Evolutionary conservation across 306 rosid genomes (phyloP).

Genomic region (Fagus crenata): DNA sequence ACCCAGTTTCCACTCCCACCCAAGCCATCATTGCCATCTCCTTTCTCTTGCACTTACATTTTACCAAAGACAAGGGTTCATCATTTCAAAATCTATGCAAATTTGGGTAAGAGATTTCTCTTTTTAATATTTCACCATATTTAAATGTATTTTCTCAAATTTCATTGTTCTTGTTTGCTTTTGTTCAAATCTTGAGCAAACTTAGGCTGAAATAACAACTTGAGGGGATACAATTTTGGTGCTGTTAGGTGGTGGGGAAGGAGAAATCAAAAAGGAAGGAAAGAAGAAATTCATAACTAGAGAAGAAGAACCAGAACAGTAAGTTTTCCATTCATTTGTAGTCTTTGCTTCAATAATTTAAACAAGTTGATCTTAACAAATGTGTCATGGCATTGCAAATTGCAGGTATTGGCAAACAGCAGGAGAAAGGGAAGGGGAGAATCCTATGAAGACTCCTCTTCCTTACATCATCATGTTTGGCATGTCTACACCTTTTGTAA

Average conservation of each 20-base stretch:
- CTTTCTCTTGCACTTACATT: slow-evolving; percentile 17
- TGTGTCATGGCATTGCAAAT: not conserved
- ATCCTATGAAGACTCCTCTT: slow-evolving; percentile 94
- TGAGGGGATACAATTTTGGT: slow-evolving; percentile 12
- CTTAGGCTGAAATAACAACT: slow-evolving; percentile 24
- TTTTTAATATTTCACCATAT: not conserved
- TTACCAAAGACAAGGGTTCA: slow-evolving; percentile 35
- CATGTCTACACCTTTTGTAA: slow-evolving; percentile 96
- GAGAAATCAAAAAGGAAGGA: slow-evolving; percentile 55
- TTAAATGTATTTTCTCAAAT: not conserved
- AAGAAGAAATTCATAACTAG: slow-evolving; percentile 89
- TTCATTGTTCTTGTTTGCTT: not conserved
- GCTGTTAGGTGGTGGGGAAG: slow-evolving; percentile 72
- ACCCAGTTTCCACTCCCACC: slow-evolving; percentile 46
- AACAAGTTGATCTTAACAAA: not conserved
- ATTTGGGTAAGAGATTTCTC: slow-evolving; percentile 47
- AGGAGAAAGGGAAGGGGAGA: slow-evolving; percentile 95
- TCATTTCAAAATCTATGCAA: slow-evolving; percentile 60
- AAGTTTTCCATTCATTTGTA: slow-evolving; percentile 21
- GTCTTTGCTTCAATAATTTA: not conserved
- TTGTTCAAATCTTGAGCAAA: slow-evolving; percentile 4
- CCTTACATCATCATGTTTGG: slow-evolving; percentile 96
- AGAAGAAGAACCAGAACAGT: slow-evolving; percentile 94
- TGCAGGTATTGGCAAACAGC: slow-evolving; percentile 97
- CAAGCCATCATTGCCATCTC: slow-evolving; percentile 36